Base-by-base conservation (phyloP, 1,139 yeast genomes). In the Yamadazyma friedrichii region DNA sequence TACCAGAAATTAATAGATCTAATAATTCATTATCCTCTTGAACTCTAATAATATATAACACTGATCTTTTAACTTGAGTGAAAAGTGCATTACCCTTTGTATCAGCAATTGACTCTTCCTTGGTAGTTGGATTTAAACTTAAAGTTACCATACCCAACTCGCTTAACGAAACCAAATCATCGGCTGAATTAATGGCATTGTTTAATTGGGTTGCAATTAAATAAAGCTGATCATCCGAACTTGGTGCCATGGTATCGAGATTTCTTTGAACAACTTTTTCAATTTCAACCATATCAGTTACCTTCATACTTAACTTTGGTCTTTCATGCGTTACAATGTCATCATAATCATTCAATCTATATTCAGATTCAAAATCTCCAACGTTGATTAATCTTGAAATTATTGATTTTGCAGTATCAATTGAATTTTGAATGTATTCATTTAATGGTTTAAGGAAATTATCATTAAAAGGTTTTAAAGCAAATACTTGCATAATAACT, bases 31-130 rank as follows among this genome's bases (percentile, higher is more conserved):
- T 72, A 16, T 88, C 88, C 26, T 78, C 78, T 64, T 93, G 96
- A 11, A 93, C 87, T 46, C 91, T 80, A 46, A 91, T 79, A 51
- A 91, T 81, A 55, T 88, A 89, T 16, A 86, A 65, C 28, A 91
- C 65, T 48, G 91, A 84, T 49, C 96, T 71, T 59, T 93, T 93
- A 0, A 88, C 88, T 52, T 89, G 91, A 36, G 91, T 78, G 54
- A 86, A 69, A 27, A 88, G 63, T 2, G 84, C 69, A 42, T 74
- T 75, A 15, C 72, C 62, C 51, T 77, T 78, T 4, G 69, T 54
- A 40, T 71, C 76, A 1, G 67, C 66, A 31, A 70, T 53, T 0
- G 75, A 63, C 27, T 67, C 74, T 49, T 71, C 76, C 42, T 64
- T 63, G 1, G 79, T 70, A 2, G 79, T 67, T 1, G 87, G 82